Percentiles rank a stretch among this genome's conserved stretches.
These are phyloP conservation scores for Mycena olivaceomarginata DNA, from an alignment of 768 basidiomycete species.

Conservation along the genomic window DNA sequence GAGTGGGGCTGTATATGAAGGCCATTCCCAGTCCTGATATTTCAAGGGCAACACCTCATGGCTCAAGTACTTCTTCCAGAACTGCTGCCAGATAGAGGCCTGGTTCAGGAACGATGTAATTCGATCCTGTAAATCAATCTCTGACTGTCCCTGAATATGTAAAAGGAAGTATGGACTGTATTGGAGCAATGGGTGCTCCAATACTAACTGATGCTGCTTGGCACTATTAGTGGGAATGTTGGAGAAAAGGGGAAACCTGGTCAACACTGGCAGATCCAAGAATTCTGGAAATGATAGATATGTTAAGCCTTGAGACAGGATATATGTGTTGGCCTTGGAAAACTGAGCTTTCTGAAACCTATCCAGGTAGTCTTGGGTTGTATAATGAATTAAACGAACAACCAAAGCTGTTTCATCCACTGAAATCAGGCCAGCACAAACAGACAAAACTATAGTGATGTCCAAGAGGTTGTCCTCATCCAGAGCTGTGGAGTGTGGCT, in stretches of 20 bases:
- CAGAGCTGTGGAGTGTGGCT: background rate
- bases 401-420: background rate
- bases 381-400: slow-evolving; percentile 24
- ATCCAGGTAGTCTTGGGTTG: slow-evolving; percentile 22
- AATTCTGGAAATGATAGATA: background rate
- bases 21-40: no score
- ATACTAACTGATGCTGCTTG: background rate
- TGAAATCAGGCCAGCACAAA: slow-evolving; percentile 17
- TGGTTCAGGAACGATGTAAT: background rate
- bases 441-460: background rate
- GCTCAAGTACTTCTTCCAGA: background rate
- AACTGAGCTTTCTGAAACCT: background rate
- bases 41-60: background rate
- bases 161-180: background rate
- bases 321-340: background rate
- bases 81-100: background rate
- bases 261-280: no score
- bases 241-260: no score
- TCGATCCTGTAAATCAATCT: background rate
- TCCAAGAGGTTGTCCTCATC: slow-evolving; percentile 9
- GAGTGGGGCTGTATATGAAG: no score
- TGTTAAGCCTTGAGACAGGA: background rate
- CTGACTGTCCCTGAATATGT: background rate
- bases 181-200: background rate
- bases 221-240: no score